Evolutionary conservation across 805 yeast species (phyloP).

Genomic region (Cyberlindnera americana): DNA sequence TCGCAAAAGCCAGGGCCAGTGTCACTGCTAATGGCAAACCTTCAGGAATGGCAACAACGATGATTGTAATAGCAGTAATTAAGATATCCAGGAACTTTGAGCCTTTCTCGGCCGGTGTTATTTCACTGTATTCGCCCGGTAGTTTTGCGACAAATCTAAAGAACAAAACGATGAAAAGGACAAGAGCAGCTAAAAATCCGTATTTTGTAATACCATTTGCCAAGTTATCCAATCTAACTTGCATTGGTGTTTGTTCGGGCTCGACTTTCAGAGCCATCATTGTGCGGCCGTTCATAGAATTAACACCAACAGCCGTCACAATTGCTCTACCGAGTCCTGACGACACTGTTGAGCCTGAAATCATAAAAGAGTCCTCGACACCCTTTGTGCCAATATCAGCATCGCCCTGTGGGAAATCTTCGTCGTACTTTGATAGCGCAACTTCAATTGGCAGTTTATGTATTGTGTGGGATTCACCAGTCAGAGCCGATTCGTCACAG

Average conservation of each 20-base stretch:
- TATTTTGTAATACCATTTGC: slow-evolving; percentile 96
- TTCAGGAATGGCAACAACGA: slow-evolving; percentile 99
- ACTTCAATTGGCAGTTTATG: slow-evolving; percentile 56
- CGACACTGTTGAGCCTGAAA: slow-evolving; percentile 86
- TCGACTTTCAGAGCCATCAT: slow-evolving; percentile 77
- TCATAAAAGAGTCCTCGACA: slow-evolving; percentile 73
- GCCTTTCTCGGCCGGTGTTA: slow-evolving; percentile 72
- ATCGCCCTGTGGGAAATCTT: slow-evolving; percentile 23
- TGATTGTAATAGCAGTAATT: slow-evolving; percentile 86
- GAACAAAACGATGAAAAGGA: slow-evolving; percentile 78
- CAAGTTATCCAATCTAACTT: slow-evolving; percentile 69
- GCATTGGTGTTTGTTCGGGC: slow-evolving; percentile 85
- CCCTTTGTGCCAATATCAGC: slow-evolving; percentile 38
- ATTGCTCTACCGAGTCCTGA: slow-evolving; percentile 84
- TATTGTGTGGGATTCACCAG: slow-evolving; percentile 91
- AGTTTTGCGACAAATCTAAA: slow-evolving; percentile 67
- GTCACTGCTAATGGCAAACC: slow-evolving; percentile 98
- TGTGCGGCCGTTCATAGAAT: slow-evolving; percentile 90
- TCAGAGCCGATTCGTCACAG: slow-evolving; percentile 87
- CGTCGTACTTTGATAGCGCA: slow-evolving; percentile 32
- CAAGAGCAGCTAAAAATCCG: slow-evolving; percentile 79
- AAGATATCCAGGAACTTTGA: slow-evolving; percentile 77
- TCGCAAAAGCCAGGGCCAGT: slow-evolving; percentile 93
- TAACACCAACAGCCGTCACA: slow-evolving; percentile 85
- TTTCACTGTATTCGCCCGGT: slow-evolving; percentile 43